These are phyloP conservation scores for Phytophthora constricta DNA, from an alignment of 352 stramenopile species.

Conservation along the genomic window DNA sequence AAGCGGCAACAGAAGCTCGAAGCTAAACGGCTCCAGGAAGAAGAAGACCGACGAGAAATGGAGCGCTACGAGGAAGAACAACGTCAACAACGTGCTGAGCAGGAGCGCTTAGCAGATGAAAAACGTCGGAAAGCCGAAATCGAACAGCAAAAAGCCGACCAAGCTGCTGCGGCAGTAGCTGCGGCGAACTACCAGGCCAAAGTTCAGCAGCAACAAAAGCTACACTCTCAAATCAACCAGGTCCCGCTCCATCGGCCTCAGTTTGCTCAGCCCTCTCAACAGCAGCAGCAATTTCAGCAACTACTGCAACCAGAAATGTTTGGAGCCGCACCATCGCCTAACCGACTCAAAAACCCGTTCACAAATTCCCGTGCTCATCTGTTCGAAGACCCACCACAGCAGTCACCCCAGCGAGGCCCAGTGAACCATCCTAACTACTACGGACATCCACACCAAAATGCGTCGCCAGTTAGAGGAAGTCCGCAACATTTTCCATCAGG, in stretches of 20 bases:
- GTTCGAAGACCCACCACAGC: constrained; percentile 48
- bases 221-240: constrained; percentile 22
- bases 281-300: constrained; percentile 1
- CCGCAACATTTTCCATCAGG: not conserved
- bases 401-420: constrained; percentile 1
- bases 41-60: constrained; percentile 62
- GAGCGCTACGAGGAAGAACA: constrained; percentile 62
- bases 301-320: constrained; percentile 9
- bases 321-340: constrained; percentile 4
- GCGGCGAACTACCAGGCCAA: constrained; percentile 47
- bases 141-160: constrained; percentile 46
- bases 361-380: constrained; percentile 58
- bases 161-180: constrained; percentile 39
- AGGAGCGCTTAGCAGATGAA: constrained; percentile 52
- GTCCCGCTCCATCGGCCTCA: not conserved
- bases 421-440: constrained; percentile 4
- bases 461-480: constrained; percentile 13
- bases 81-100: constrained; percentile 45
- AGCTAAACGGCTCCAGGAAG: constrained; percentile 56
- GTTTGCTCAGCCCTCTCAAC: constrained; percentile 8
- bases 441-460: constrained; percentile 23
- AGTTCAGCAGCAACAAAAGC: constrained; percentile 43
- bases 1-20: constrained; percentile 70
- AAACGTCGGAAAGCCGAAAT: constrained; percentile 58
- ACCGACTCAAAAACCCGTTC: constrained; percentile 49